Base-by-base conservation (phyloP, 129 eudicot genomes). In the Smallanthus sonchifolius region DNA sequence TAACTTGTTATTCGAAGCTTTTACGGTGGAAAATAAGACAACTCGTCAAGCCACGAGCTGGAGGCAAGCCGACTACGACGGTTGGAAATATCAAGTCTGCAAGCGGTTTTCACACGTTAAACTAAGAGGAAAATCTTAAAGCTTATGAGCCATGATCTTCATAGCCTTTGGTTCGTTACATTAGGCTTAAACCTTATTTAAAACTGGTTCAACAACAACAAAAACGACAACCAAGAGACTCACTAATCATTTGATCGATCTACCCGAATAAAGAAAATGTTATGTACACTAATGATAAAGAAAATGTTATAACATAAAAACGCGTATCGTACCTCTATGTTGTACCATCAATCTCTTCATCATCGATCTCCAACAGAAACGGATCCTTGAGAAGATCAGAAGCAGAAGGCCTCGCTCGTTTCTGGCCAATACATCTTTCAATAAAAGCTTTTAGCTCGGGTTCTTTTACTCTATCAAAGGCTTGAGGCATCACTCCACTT, bases 381-480 rank as follows among this genome's bases (percentile, higher is more conserved):
- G 94, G 83, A 61, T 90, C 97, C 70, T 82, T 84, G 36, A 87
- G 84, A 75, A 90, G 94, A 7, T 85, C 87, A 68, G 90, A 47
- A 34, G 97, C 94, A 0, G 91, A 85, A 54, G 90, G 90, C 67
- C 94, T 77, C 30, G 68, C 82, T 30, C 89, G 75, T 32, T 86
- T 84, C 72, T 77, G 80, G 38, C 87, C 94, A 64, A 87, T 69
- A 74, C 96, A 90, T 68, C 70, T 77, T 51, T 83, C 89, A 7
- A 87, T 90, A 76, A 90, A 90, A 8, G 77, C 83, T 82, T 82
- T 90, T n/a, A 90, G 28, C 40, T 90, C 92, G 0, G 74, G 74
- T 44, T 87, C 86, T 16, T 52, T 69, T 65, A 90, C 87, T 79
- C 84, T 90, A 65, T 67, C 54, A 56, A 90, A 72, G n/a, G 94